Evolutionary conservation across 257 asterid species (phyloP), one percentile per base, ranked within the genome.

Genomic region (Rauvolfia tetraphylla): DNA sequence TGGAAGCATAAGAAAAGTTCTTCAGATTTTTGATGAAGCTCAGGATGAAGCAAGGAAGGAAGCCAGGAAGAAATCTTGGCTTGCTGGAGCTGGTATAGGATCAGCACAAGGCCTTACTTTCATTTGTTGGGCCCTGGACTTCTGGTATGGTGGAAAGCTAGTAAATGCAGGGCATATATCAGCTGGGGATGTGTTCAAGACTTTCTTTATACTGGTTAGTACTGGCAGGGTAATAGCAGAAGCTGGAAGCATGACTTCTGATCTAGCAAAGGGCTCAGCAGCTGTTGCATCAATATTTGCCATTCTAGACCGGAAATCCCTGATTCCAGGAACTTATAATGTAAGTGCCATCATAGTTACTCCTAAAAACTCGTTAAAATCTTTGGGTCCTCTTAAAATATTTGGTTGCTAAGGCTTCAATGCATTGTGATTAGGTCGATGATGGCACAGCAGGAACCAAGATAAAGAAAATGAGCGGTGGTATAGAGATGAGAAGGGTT

Each of bases 201-300:
- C 97, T 11, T 91, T 91, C 84, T 91, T 93, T 75, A 80, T 93
- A 63, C 53, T 93, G 75, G 96, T 93, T 9, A 91, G 94, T 79
- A 93, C 98, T 0, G 97, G 98, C 11, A 93, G 82, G 76, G 98
- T 91, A 38, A 84, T 93, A 48, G 98, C 98, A 17, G 98, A 93
- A 68, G 98, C 98, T 13, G 98, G 98, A 41, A 93, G 98, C 86
- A 93, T 93, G 98, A 93, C 98, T 54, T 89, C 97, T 46, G 98
- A 93, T 85, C 86, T 93, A 0, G 98, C 88, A 14, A 91, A 89
- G 74, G 93, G 98, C 34, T 91, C 98, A n/a, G 90, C 94, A 0
- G 97, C 96, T 10, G 76, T 91, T 39, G 87, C 90, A 4, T 91
- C 97, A 13, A 87, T 93, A 39, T 93, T 93, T 36, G 82, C 87